phyloP scores from a whole-genome alignment of 352 stramenopile species.

The Phytophthora brassicae region DNA sequence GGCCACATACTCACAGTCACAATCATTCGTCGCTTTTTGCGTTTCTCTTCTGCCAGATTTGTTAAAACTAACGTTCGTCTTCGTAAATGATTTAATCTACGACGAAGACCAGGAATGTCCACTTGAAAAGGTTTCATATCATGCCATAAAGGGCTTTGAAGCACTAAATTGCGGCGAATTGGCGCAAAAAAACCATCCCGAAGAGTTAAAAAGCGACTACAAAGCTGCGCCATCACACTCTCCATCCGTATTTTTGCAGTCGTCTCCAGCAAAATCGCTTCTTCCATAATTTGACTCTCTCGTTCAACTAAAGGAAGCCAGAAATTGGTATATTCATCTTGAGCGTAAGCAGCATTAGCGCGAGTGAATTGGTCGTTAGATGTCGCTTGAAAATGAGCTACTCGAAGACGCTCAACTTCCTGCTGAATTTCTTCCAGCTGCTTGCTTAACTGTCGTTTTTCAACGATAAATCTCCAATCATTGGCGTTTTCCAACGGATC shows the following conservation, averaged over 20 bases:
- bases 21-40: conserved; percentile 38
- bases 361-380: conserved; percentile 59
- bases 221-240: conserved; percentile 40
- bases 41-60: conserved; percentile 17
- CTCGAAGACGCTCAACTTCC: conserved; percentile 45
- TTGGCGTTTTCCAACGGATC: conserved; percentile 83
- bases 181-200: conserved; percentile 44
- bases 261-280: conserved; percentile 33
- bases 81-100: conserved; percentile 44
- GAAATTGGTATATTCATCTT: conserved; percentile 37
- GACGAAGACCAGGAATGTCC: conserved; percentile 48
- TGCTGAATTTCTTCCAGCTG: conserved; percentile 35
- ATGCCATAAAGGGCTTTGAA: conserved; percentile 43
- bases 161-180: conserved; percentile 49
- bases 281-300: conserved; percentile 27
- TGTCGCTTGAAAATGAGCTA: conserved; percentile 61
- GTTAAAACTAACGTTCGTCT: conserved; percentile 39
- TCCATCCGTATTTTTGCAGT: conserved; percentile 27
- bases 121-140: conserved; percentile 29
- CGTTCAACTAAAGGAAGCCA: conserved; percentile 31
- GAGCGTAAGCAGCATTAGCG: conserved; percentile 29
- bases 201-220: conserved; percentile 41
- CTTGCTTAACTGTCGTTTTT: conserved; percentile 59
- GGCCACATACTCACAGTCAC: conserved; percentile 51
- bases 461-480: conserved; percentile 66